Evolutionary conservation across 129 eudicot genomes (phyloP), one percentile per base, ranked within the genome.

Genomic region (Flaveria linearis): DNA sequence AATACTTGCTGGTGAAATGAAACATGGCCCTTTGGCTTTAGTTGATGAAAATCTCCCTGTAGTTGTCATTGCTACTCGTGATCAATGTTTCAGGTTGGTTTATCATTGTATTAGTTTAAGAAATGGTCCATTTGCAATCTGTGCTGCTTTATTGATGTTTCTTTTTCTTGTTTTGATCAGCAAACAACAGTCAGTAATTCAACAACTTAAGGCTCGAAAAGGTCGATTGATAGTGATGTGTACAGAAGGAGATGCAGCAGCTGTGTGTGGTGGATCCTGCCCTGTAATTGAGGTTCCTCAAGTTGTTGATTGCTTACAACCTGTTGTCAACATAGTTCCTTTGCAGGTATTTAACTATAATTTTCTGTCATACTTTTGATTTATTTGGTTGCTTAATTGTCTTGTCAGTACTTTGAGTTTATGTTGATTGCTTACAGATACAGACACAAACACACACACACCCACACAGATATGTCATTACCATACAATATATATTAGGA

Each of bases 1-100:
- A 52, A 94, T 94, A 77, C 96, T 94, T 85, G 97, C 98, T 14
- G 98, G 98, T 23, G 98, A 94, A 87, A 94, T 94, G 98, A 94
- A 94, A 75, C 98, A 94, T 79, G 98, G 98, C 11, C 97, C 98
- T 0, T 61, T 94, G 73, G 98, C 98, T 72, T 85, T 94, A 66
- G 97, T 94, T 11, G 98, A 94, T 76, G 96, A 94, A 79, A 87
- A 82, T 77, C 97, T 94, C 64, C 98, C 97, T 22, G 91, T 94
- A 58, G 82, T 94, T 73, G 98, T 94, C 67, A 86, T 94, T 78
- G 98, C 98, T 47, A 94, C 97, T 60, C 97, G 89, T 74, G 98
- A 93, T 82, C 86, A 80, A 73, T 88, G 97, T 78, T 93, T 90
- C 96, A 88, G 93, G 98, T 93, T 33, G 82, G 47, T 56, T 80